Conservation (phyloP, 257 asterid species). For the Fraxinus americana region DNA sequence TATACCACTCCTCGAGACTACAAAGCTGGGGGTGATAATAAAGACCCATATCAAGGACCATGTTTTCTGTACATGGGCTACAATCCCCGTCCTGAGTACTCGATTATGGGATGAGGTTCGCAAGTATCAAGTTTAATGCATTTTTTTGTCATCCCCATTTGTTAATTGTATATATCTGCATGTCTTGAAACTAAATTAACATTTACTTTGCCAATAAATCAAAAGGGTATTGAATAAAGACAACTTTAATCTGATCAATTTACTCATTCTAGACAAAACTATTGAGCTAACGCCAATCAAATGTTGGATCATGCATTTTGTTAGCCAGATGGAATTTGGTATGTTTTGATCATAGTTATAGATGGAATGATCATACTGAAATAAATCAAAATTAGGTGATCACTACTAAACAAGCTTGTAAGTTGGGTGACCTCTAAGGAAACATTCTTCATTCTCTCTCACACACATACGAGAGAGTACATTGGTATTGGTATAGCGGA, state of each 20-base stretch:
- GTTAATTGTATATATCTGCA: no score
- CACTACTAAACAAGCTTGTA: not conserved
- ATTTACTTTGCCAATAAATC: not conserved
- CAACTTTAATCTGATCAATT: not conserved
- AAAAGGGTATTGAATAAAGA: not conserved
- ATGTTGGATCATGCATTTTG: not conserved
- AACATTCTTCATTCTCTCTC: constrained; percentile 16
- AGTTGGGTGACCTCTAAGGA: not conserved
- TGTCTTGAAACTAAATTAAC: not conserved
- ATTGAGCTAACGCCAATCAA: not conserved
- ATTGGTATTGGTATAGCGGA: constrained; percentile 38
- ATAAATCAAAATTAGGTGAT: not conserved
- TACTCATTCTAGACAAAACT: not conserved
- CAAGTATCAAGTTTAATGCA: no score
- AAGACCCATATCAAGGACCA: no score
- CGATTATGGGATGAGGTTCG: no score
- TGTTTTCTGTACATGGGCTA: no score
- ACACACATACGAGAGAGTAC: constrained; percentile 23
- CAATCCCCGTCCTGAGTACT: no score
- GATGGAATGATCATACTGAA: not conserved
- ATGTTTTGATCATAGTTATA: not conserved
- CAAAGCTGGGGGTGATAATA: no score
- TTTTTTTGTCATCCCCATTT: no score
- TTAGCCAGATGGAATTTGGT: not conserved
- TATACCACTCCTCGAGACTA: no score